These are phyloP conservation scores for Knoxia roxburghii DNA, from an alignment of 257 asterid genomes.

Conservation along the genomic window DNA sequence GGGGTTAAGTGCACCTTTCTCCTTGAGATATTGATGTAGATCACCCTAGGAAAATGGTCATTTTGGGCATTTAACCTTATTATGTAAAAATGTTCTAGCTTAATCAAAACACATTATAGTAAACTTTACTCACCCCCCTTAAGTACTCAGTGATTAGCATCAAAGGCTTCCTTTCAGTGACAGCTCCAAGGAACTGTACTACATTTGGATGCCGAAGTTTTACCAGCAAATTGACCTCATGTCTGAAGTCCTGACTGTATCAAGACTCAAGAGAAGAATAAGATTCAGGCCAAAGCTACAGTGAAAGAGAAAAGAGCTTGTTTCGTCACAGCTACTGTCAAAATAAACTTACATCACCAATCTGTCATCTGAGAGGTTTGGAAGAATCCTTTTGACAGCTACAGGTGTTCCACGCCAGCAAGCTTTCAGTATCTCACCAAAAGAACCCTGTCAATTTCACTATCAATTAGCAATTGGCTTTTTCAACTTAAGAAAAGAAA, in stretches of 20 bases:
- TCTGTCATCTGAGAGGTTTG: constrained; percentile 92
- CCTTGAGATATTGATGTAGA: constrained; percentile 93
- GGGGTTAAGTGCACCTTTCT: constrained; percentile 78
- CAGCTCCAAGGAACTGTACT: constrained; percentile 98
- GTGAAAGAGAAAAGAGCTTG: neutral
- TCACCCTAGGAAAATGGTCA: constrained; percentile 59
- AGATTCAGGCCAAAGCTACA: constrained; percentile 7
- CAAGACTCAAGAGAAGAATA: constrained; percentile 19
- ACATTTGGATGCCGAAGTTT: constrained; percentile 99
- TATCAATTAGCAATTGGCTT: constrained; percentile 29
- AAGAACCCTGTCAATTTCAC: constrained; percentile 68
- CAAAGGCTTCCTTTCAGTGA: constrained; percentile 84
- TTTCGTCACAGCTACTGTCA: neutral
- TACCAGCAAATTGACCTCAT: constrained; percentile 93
- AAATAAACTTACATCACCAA: constrained; percentile 69
- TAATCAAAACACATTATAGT: constrained; percentile 12
- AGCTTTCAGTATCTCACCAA: constrained; percentile 96
- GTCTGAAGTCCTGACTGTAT: constrained; percentile 96
- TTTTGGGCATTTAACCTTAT: constrained; percentile 9
- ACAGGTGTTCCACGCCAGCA: constrained; percentile 98
- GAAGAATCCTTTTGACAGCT: constrained; percentile 95
- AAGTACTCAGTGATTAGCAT: constrained; percentile 92
- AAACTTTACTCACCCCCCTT: constrained; percentile 74
- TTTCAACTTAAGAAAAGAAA: constrained; percentile 12
- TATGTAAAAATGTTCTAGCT: neutral